Evolutionary conservation across 108 stramenopile genomes (phyloP), one percentile per base, ranked within the genome.

Genomic region (Ochromonas danica): DNA sequence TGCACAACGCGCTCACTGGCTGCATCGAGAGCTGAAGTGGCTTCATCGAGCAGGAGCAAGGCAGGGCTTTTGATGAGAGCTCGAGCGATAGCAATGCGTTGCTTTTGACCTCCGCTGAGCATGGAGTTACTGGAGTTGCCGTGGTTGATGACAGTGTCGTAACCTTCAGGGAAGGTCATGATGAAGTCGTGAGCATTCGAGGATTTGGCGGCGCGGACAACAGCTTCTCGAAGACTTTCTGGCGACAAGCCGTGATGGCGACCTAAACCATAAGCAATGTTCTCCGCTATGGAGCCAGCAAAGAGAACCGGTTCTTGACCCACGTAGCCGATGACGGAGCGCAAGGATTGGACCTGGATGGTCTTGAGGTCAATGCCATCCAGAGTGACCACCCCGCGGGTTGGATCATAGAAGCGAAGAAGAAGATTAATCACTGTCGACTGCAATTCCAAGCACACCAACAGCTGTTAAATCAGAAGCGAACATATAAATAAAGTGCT

Each of bases 341-440:
- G 82, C 10, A 97, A 86, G 62, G 89, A 83, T 30, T 70, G 71
- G n/a, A 94, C 90, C 78, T 97, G 92, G 71, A 95, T 41, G 43
- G 90, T 87, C 39, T 78, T 80, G 17, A 97, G 62, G 80, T 97
- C 87, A n/a, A 79, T 79, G 35, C 95, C 98, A 77, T 99, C 96
- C 17, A 99, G 61, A 28, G 61, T 70, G 27, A 99, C 84, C 79
- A 71, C n/a, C 87, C 93, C 30, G 1, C 57, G 63, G 22, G 86
- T 81, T 31, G 95, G 95, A 85, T 96, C 96, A 81, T 99, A 97
- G 79, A 97, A 94, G 2, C 97, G 89, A 67, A 95, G 85, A 30
- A 97, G 84, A 6, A 93, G 84, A 6, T 89, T 85, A 27, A 94
- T 86, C 81, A 95, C 86, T 35, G 94, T 92, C 27, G 90, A 90